Conservation (phyloP, 1,139 yeast species). For the Suhomyces bokatorum region DNA sequence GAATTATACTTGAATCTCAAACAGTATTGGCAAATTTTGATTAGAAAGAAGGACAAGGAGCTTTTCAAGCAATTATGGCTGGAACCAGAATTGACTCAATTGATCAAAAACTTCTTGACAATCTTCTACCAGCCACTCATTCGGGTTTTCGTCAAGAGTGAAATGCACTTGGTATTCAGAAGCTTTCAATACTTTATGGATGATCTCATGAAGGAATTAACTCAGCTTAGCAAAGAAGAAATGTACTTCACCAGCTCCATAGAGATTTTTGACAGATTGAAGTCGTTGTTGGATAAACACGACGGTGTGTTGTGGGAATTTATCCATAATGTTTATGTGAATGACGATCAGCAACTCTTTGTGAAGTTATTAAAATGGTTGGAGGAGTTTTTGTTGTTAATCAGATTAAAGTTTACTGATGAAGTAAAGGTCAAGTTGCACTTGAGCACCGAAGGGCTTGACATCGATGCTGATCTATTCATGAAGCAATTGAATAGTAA, state of each 20-base stretch:
- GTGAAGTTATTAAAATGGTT: constrained; percentile 71
- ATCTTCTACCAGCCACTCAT: constrained; percentile 85
- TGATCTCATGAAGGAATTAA: constrained; percentile 59
- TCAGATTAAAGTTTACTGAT: constrained; percentile 62
- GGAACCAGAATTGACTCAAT: constrained; percentile 72
- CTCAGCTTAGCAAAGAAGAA: constrained; percentile 49
- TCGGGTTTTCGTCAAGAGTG: constrained; percentile 70
- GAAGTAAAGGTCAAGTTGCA: constrained; percentile 46
- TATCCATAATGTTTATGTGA: constrained; percentile 70
- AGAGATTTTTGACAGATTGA: constrained; percentile 64
- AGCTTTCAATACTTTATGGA: constrained; percentile 72
- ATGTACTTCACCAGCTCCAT: constrained; percentile 45
- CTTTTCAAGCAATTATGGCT: constrained; percentile 77
- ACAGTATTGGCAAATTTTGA: constrained; percentile 62
- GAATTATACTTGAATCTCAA: constrained; percentile 49
- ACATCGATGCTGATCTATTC: constrained; percentile 28
- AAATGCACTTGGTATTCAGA: constrained; percentile 71
- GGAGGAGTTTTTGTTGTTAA: constrained; percentile 53
- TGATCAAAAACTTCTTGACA: constrained; percentile 71
- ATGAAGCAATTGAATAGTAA: constrained; percentile 32
- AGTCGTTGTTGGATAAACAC: constrained; percentile 66
- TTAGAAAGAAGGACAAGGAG: constrained; percentile 74
- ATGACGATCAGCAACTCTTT: constrained; percentile 73
- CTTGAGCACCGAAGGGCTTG: constrained; percentile 21
- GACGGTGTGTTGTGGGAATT: constrained; percentile 71